Evolutionary conservation across 345 rosid genomes (phyloP).

Genomic region (Corchorus capsularis): DNA sequence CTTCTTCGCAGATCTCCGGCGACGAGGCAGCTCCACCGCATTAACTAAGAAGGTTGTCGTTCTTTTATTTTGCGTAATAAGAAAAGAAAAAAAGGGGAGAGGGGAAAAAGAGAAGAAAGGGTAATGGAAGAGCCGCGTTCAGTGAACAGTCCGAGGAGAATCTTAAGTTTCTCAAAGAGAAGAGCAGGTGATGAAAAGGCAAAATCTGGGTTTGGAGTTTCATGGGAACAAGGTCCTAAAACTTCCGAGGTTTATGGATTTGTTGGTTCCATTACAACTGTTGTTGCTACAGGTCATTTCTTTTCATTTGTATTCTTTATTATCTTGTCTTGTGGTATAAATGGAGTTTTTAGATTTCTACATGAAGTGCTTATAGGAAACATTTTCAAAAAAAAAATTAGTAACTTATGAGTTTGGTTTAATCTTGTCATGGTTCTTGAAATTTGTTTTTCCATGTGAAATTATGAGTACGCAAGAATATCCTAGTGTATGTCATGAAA

Average conservation of each 20-base stretch:
- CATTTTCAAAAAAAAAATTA: not conserved
- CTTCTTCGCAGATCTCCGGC: too few species aligned
- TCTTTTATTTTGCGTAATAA: too few species aligned
- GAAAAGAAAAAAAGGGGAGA: too few species aligned
- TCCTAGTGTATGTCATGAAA: not conserved
- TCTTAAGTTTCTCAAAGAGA: too few species aligned
- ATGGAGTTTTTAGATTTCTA: not conserved
- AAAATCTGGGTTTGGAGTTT: constrained; percentile 44
- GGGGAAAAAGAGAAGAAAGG: too few species aligned
- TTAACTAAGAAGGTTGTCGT: too few species aligned
- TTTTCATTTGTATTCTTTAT: not conserved
- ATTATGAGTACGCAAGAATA: not conserved
- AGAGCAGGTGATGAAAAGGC: constrained; percentile 29
- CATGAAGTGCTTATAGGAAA: not conserved
- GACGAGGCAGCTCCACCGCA: too few species aligned
- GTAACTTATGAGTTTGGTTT: not conserved
- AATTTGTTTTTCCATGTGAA: not conserved
- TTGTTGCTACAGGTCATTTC: constrained; percentile 68
- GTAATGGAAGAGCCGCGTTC: too few species aligned
- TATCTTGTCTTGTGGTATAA: not conserved
- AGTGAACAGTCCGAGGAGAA: too few species aligned
- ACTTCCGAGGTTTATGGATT: constrained; percentile 85
- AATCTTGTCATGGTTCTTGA: not conserved
- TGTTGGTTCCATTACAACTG: constrained; percentile 74
- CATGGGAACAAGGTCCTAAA: constrained; percentile 72